These are phyloP conservation scores for Plectosphaerella cucumerina DNA, from an alignment of 2,329 filamentous ascomycete genomes.

Conservation along the genomic window DNA sequence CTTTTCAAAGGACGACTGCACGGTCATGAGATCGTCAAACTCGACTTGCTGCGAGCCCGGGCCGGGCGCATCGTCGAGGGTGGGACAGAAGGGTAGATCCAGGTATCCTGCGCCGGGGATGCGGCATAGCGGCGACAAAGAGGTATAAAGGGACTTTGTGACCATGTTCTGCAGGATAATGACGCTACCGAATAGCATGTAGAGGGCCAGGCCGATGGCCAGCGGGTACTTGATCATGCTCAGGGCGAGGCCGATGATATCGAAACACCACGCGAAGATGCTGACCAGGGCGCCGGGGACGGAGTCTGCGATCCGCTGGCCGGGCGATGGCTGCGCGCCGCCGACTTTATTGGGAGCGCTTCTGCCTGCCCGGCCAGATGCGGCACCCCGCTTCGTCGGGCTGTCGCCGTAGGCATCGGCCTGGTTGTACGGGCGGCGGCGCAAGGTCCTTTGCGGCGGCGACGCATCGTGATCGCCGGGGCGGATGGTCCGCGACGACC, in stretches of 20 bases:
- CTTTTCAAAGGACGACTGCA: slow-evolving; percentile 73
- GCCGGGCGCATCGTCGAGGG: slow-evolving; percentile 17
- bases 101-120: slow-evolving; percentile 62
- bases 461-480: slow-evolving; percentile 18
- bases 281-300: slow-evolving; percentile 34
- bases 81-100: slow-evolving; percentile 59
- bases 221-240: slow-evolving; percentile 61
- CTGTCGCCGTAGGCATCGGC: slow-evolving; percentile 23
- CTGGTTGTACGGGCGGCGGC: slow-evolving; percentile 32
- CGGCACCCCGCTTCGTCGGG: slow-evolving; percentile 16
- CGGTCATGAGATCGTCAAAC: slow-evolving; percentile 70
- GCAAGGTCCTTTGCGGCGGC: slow-evolving; percentile 18
- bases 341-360: background rate
- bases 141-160: slow-evolving; percentile 54
- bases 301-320: slow-evolving; percentile 27
- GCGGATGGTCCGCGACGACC: slow-evolving; percentile 27
- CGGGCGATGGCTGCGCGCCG: slow-evolving; percentile 16
- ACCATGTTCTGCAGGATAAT: slow-evolving; percentile 60
- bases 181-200: slow-evolving; percentile 54
- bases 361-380: background rate
- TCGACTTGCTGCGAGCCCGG: slow-evolving; percentile 40
- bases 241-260: slow-evolving; percentile 55
- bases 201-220: slow-evolving; percentile 56
- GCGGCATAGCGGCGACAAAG: slow-evolving; percentile 65
- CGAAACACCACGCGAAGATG: slow-evolving; percentile 44